These are phyloP conservation scores for Elsinoe australis DNA, from an alignment of 2,329 filamentous ascomycete species.

Conservation along the genomic window DNA sequence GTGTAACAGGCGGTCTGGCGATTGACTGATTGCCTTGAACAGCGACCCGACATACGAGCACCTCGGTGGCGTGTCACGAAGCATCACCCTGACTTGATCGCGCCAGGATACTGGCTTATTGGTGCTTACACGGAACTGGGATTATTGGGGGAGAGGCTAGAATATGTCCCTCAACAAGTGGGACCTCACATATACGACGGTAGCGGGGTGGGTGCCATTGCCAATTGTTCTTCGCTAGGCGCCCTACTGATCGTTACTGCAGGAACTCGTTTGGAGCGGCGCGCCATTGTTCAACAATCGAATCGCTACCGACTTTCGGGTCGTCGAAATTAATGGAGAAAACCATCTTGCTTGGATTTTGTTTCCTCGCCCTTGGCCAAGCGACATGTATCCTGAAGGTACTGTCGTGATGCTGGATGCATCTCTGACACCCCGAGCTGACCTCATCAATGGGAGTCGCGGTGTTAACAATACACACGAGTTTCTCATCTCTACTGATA, in stretches of 20 bases:
- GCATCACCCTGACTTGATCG: conserved; percentile 15
- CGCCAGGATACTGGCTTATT: conserved; percentile 22
- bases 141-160: neutral
- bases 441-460: neutral
- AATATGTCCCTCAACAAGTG: conserved; percentile 10
- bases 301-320: conserved; percentile 22
- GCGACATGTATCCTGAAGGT: conserved; percentile 10
- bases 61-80: conserved; percentile 41
- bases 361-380: neutral
- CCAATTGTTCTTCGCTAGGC: no score
- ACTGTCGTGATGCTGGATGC: conserved; percentile 18
- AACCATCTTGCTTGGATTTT: conserved; percentile 17
- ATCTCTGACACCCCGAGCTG: conserved; percentile 15
- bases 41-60: conserved; percentile 15
- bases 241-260: neutral
- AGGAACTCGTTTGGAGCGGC: conserved; percentile 23
- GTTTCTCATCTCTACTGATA: conserved; percentile 31
- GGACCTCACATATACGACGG: conserved; percentile 18
- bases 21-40: no score
- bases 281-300: conserved; percentile 18
- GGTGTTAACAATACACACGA: conserved; percentile 34
- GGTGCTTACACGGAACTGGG: conserved; percentile 17
- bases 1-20: no score
- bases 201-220: conserved; percentile 6
- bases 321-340: conserved; percentile 1